Evolutionary conservation across 495 filamentous ascomycete species (phyloP), one percentile per base, ranked within the genome.

Genomic region (Sordaria brevicollis): DNA sequence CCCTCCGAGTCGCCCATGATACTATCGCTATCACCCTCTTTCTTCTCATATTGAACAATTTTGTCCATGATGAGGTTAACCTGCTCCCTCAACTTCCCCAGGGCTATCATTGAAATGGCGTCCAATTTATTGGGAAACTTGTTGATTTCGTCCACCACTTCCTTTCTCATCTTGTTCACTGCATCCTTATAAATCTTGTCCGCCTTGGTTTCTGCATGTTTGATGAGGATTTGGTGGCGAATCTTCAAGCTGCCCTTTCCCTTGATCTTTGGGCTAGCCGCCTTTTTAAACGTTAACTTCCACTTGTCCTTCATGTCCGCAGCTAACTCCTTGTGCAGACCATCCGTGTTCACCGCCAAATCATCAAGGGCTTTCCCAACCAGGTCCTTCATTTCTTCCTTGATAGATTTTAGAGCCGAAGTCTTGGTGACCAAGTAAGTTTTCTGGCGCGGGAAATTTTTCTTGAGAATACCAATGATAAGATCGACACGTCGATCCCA

Each of bases 1-100:
- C 6, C 41, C 15, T 65, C 65, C 29, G 35, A 11, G 38, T 19
- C 39, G 21, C 21, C 38, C 21, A 65, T 34, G 25, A n/a, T n/a
- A n/a, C 25, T 2, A 21, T 19, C 67, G 10, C 29, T 11, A 7
- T 15, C 49, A 62, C 4, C 43, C 10, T 29, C 19, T 5, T 67
- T 4, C 29, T 67, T 49, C 31, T 66, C 36, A n/a, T 70, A 49
- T 34, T 71, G 17, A 11, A 71, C 34, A 11, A 71, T 69, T 8
- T 72, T 72, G 25, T 35, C 33, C 35, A 72, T 49, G 19, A 72
- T 49, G 6, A 72, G 38, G 11, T 43, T 29, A 1, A 70, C 35
- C 37, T 69, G 65, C 0, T 2, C 5, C 3, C 0, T 19, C 3
- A 67, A 43, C 11, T 25, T 38, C 1, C 1, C 11, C 17, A 62